Percentiles rank a stretch among this genome's conserved stretches.
Evolutionary conservation across 2,329 filamentous ascomycete genomes (phyloP).

Genomic region (Pyrenophora tritici-repentis): DNA sequence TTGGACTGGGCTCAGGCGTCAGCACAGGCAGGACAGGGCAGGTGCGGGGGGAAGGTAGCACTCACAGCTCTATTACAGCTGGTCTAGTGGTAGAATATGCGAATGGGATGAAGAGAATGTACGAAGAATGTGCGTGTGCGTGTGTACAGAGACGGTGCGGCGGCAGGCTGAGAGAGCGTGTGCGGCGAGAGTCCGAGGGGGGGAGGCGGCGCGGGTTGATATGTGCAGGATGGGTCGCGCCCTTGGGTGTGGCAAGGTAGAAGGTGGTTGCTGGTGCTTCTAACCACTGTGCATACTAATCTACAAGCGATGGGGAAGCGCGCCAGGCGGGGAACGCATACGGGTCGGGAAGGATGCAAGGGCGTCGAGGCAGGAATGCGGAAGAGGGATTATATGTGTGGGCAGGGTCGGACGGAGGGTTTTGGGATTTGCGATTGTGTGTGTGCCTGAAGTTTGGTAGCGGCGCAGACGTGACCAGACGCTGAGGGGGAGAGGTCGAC

Average conservation of each 20-base stretch:
- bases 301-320: conserved; percentile 47
- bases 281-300: conserved; percentile 47
- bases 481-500: conserved; percentile 3
- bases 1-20: conserved; percentile 42
- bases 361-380: conserved; percentile 22
- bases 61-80: conserved; percentile 23
- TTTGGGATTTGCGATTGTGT: neutral
- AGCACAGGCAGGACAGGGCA: conserved; percentile 29
- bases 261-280: conserved; percentile 22
- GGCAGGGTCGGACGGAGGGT: neutral
- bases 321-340: conserved; percentile 48
- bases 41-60: conserved; percentile 15
- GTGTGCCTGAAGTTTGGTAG: conserved; percentile 2
- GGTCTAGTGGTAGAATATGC: conserved; percentile 17
- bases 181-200: conserved; percentile 5
- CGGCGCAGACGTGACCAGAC: conserved; percentile 4
- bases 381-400: conserved; percentile 4
- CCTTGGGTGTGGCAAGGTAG: conserved; percentile 39
- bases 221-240: conserved; percentile 33
- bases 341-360: conserved; percentile 43
- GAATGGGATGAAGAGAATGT: conserved; percentile 17
- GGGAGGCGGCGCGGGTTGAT: conserved; percentile 33
- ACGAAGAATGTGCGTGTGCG: conserved; percentile 10
- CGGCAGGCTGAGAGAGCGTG: conserved; percentile 18
- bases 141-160: conserved; percentile 30